phyloP scores from a whole-genome alignment of 805 yeast species.

The Yamadazyma philogaea region DNA sequence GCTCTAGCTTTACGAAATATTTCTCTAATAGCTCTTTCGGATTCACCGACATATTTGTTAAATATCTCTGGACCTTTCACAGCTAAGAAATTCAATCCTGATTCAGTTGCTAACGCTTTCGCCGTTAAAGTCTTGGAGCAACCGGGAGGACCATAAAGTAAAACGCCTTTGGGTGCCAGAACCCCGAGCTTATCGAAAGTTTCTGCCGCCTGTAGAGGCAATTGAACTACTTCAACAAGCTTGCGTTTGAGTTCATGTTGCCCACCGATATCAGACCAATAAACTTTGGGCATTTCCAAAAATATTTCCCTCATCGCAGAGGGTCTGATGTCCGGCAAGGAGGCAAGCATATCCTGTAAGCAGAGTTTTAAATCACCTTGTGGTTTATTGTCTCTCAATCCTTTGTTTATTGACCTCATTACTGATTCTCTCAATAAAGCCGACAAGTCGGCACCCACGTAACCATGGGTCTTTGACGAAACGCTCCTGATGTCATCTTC shows the following conservation, averaged over 20 bases:
- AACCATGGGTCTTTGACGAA: slow-evolving; percentile 87
- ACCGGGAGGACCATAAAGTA: slow-evolving; percentile 97
- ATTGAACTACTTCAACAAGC: slow-evolving; percentile 83
- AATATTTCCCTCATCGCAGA: slow-evolving; percentile 97
- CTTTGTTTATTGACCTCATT: slow-evolving; percentile 72
- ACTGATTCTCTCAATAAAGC: slow-evolving; percentile 89
- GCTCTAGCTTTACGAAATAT: slow-evolving; percentile 91
- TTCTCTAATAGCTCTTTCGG: slow-evolving; percentile 90
- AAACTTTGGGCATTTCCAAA: slow-evolving; percentile 89
- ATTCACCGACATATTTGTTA: slow-evolving; percentile 94
- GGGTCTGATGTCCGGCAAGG: slow-evolving; percentile 81
- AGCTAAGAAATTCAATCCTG: slow-evolving; percentile 89
- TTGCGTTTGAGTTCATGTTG: slow-evolving; percentile 79
- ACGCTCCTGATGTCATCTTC: slow-evolving; percentile 55
- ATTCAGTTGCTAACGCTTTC: slow-evolving; percentile 91
- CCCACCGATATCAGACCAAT: slow-evolving; percentile 96
- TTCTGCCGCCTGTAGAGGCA: slow-evolving; percentile 81
- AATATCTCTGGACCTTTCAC: slow-evolving; percentile 97
- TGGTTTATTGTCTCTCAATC: slow-evolving; percentile 30
- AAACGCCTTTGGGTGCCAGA: slow-evolving; percentile 86
- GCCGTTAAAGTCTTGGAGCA: slow-evolving; percentile 95
- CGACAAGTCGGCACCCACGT: slow-evolving; percentile 92
- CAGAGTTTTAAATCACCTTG: slow-evolving; percentile 45
- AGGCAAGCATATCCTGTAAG: slow-evolving; percentile 59
- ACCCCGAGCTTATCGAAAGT: slow-evolving; percentile 78